Evolutionary conservation across 176 grass and related monocot species (phyloP), one percentile per base, ranked within the genome.

Genomic region (Paspalum vaginatum): DNA sequence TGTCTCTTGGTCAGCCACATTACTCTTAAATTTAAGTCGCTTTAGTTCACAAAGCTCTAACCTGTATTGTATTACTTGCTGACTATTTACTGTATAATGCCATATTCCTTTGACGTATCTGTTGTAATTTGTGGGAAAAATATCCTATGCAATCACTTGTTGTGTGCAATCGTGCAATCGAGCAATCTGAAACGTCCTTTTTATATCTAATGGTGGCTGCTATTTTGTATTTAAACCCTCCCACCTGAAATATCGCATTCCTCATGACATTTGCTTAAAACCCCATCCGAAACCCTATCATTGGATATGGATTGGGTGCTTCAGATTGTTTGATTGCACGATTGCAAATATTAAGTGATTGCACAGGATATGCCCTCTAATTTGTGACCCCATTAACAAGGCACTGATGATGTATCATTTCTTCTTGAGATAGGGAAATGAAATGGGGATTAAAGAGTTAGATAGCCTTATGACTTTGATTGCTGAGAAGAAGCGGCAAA

Each of bases 401-500:
- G 69, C 39, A 41, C 58, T 72, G 50, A 70, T 55, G n/a, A 41
- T 17, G 27, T 56, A 66, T 38, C 7, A 45, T 56, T 67, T 89
- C 14, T 25, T 76, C 61, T 48, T 81, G 24, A 51, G 26, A 72
- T 71, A 99, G 97, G 97, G 97, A 86, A 91, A 88, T 46, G 88
- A 99, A 41, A 87, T 99, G 93, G 87, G 88, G 12, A 27, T 93
- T 70, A 99, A 95, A 79, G 93, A 99, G 51, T 70, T 99, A 77
- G 97, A 96, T 71, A 86, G 68, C 72, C 85, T 99, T 50, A 86
- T 99, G 78, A 91, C 75, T 43, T 81, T 99, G 70, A 94, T 99
- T 80, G 39, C 88, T 73, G 97, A 99, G 44, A 99, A 93, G 87
- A 99, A 95, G 74, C 78, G 88, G 68, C 92, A 99, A 86, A 95